Evolutionary conservation across 345 rosid species (phyloP).

Genomic region (Kandelia obovata): DNA sequence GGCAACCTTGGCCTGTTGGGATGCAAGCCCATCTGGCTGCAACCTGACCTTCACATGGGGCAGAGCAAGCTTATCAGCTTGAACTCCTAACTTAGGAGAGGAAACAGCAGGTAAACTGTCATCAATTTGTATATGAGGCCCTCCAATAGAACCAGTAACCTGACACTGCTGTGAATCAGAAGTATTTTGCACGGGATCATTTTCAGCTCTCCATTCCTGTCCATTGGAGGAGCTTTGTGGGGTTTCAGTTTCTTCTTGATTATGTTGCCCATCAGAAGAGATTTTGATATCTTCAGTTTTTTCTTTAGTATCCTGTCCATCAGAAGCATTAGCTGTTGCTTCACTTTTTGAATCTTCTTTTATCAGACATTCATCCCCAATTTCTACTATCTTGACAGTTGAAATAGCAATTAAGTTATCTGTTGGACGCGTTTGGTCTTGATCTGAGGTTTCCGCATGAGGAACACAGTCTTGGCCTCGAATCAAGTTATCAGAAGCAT

Average conservation of each 20-base stretch:
- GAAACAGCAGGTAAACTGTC: slow-evolving; percentile 17
- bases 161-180: slow-evolving; percentile 20
- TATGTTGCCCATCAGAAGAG: slow-evolving; percentile 10
- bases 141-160: slow-evolving; percentile 14
- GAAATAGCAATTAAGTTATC: slow-evolving; percentile 19
- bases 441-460: slow-evolving; percentile 2
- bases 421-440: slow-evolving; percentile 10
- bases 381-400: slow-evolving; percentile 18
- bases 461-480: slow-evolving; percentile 3
- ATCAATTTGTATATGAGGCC: slow-evolving; percentile 14
- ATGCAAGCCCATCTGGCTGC: slow-evolving; percentile 1
- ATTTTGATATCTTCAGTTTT: not conserved
- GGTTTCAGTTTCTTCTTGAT: slow-evolving; percentile 3
- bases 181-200: not conserved
- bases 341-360: slow-evolving; percentile 20
- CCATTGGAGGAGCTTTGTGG: not conserved
- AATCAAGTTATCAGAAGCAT: slow-evolving; percentile 9
- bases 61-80: slow-evolving; percentile 27
- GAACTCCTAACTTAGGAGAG: slow-evolving; percentile 8
- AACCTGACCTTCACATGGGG: slow-evolving; percentile 28
- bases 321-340: slow-evolving; percentile 11
- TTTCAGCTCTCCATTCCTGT: not conserved
- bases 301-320: slow-evolving; percentile 1
- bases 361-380: slow-evolving; percentile 8
- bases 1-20: not conserved